These are phyloP conservation scores for Polyporus arcularius DNA, from an alignment of 768 basidiomycete species.

Conservation along the genomic window DNA sequence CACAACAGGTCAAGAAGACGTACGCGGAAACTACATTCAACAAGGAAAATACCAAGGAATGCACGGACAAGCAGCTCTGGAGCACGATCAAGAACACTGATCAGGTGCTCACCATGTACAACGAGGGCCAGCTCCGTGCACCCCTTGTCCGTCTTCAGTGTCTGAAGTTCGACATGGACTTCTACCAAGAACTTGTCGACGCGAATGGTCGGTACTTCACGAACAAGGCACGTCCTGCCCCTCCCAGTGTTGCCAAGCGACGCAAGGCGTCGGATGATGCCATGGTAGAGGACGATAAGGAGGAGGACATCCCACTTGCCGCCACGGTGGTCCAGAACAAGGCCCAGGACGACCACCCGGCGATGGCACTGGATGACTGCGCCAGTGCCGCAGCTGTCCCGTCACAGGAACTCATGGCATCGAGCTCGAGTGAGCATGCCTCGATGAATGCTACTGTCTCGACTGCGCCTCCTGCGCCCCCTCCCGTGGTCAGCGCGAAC, in stretches of 20 bases:
- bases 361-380: not conserved
- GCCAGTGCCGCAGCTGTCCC: too few species aligned
- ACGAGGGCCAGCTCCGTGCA: conserved; percentile 42
- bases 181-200: conserved; percentile 28
- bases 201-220: conserved; percentile 17
- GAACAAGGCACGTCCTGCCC: conserved; percentile 3
- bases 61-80: not conserved
- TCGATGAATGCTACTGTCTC: not conserved
- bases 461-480: not conserved
- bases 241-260: conserved; percentile 3
- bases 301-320: conserved; percentile 3
- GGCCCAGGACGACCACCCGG: not conserved
- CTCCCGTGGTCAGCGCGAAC: not conserved
- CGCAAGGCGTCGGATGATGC: not conserved
- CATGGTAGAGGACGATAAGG: not conserved
- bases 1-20: conserved; percentile 17
- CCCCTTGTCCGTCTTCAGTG: conserved; percentile 53
- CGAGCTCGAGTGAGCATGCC: not conserved
- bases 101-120: conserved; percentile 45
- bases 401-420: too few species aligned
- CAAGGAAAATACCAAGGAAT: conserved; percentile 40
- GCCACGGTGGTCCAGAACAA: not conserved
- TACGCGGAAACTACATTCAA: conserved; percentile 39
- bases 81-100: conserved; percentile 27
- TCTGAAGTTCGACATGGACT: conserved; percentile 43